These are phyloP conservation scores for Bocquillonia castaneifolia DNA, from an alignment of 441 rosid genomes.

Conservation along the genomic window DNA sequence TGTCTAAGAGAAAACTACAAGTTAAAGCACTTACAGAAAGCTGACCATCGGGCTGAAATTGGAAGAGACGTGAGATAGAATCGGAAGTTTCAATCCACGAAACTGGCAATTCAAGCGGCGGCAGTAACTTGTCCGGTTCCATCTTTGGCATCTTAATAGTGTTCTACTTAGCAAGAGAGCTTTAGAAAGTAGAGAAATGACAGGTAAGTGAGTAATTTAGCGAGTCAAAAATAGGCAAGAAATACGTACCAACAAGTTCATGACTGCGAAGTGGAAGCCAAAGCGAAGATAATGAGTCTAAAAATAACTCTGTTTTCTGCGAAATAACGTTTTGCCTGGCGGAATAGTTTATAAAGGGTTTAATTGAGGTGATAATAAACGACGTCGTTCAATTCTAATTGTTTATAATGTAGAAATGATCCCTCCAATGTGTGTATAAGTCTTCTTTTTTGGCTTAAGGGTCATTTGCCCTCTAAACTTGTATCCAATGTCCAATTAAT, in stretches of 20 bases:
- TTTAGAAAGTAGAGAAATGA: background rate
- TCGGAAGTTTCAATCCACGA: conserved; percentile 71
- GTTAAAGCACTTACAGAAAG: conserved; percentile 50
- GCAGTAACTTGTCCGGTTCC: conserved; percentile 30
- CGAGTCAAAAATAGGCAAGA: background rate
- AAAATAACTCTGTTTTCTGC: no score
- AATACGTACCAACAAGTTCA: conserved; percentile 27
- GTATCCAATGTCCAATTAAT: no score
- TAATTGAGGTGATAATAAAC: no score
- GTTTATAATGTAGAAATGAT: no score
- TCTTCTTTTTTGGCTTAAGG: no score
- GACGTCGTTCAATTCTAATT: no score
- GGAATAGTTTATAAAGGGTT: no score
- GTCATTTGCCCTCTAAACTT: no score
- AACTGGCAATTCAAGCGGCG: conserved; percentile 32
- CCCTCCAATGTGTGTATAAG: no score
- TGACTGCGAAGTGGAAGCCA: background rate
- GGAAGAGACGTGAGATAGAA: conserved; percentile 57
- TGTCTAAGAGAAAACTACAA: background rate
- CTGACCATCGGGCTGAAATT: conserved; percentile 61
- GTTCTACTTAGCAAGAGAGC: conserved; percentile 30
- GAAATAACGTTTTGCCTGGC: no score
- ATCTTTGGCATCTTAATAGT: conserved; percentile 51
- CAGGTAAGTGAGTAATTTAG: conserved; percentile 14
- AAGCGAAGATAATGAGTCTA: no score